Base-by-base conservation (phyloP, 2,329 filamentous ascomycete genomes). In the Capronia coronata region DNA sequence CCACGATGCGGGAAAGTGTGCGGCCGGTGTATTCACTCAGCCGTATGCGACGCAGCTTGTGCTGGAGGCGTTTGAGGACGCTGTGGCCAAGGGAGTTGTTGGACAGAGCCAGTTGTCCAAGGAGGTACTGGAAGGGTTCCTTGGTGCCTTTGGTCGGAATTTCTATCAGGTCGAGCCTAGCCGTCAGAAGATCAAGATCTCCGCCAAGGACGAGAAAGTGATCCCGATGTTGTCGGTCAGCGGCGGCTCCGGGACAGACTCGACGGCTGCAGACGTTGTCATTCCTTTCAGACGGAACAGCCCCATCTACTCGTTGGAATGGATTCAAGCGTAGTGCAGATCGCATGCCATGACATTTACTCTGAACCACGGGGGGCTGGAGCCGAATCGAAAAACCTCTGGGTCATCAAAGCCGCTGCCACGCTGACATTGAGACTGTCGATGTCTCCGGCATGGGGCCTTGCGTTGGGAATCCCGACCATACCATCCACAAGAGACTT, bases 381-480 rank as follows among this genome's bases (percentile, higher is more conserved):
- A 34, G 52, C 48, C 11, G 40, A 47, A 30, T 52, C 51, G 16
- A 61, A 54, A 34, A 61, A 61, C 35, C 40, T 51, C 25, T 58
- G 49, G 4, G 51, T 54, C 30, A 59, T 35, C 40, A 59, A 32
- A 19, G 57, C 88, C 5, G 87, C 81, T 1, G 93, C 91, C 16
- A 94, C 90, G 63, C 87, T 88, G 32, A 97, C 93, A 64, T 98
- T 97, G 65, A 98, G 70, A 66, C 89, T 95, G 67, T 97, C 91
- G 2, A 98, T 81, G 1, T 76, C 64, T 8, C 63, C 41, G 3
- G 61, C 55, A 62, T 77, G 64, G 61, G 72, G 55, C 63, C 70
- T 35, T 58, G 69, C 66, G 66, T 77, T 65, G 65, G 78, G 57
- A 46, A 98, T 87, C 5, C 82, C 75, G 13, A 83, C 71, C 21